Conservation (phyloP, 768 basidiomycete genomes). For the Lactifluus rugatus region DNA sequence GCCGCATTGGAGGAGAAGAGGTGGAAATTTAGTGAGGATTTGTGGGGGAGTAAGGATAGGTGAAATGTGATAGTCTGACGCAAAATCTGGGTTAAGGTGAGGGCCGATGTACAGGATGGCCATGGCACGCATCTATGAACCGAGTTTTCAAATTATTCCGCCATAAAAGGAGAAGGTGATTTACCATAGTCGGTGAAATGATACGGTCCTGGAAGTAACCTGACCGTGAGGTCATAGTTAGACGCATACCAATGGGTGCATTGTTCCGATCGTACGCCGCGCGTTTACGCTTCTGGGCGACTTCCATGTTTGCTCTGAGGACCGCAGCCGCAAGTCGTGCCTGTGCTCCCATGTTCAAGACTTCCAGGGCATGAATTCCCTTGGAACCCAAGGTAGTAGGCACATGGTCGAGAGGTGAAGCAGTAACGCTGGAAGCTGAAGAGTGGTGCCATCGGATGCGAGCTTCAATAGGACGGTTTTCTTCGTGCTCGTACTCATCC, state of each 20-base stretch:
- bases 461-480: constrained; percentile 66
- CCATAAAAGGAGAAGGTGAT: constrained; percentile 24
- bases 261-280: constrained; percentile 22
- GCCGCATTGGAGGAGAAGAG: constrained; percentile 87
- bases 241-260: constrained; percentile 66
- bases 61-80: constrained; percentile 91
- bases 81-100: constrained; percentile 86
- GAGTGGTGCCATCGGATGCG: constrained; percentile 36
- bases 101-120: constrained; percentile 96
- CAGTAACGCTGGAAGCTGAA: background rate
- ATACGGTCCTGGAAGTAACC: constrained; percentile 92
- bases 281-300: constrained; percentile 15
- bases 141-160: background rate
- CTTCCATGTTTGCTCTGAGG: constrained; percentile 14
- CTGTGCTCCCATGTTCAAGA: constrained; percentile 9
- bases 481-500: constrained; percentile 33
- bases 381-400: background rate
- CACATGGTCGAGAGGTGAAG: background rate
- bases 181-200: constrained; percentile 91
- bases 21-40: constrained; percentile 88
- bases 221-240: constrained; percentile 93
- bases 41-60: constrained; percentile 81
- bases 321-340: constrained; percentile 15
- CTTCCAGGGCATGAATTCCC: background rate
- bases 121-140: constrained; percentile 92